Base-by-base conservation (phyloP, 2,329 filamentous ascomycete species). In the Exophiala viscosa region DNA sequence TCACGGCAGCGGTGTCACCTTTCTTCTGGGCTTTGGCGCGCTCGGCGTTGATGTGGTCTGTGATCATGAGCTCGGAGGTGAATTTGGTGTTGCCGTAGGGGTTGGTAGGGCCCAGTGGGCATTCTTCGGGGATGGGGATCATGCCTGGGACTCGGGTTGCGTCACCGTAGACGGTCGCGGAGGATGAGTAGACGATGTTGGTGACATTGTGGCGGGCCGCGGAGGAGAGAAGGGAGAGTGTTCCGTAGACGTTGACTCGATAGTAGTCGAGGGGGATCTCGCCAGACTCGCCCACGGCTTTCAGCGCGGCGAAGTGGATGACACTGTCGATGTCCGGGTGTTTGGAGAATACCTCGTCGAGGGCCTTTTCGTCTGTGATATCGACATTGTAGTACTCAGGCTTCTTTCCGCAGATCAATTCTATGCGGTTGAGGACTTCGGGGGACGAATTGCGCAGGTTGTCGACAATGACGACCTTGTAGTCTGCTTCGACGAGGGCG, bases 141-240 rank as follows among this genome's bases (percentile, higher is more conserved):
- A 99, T 99, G 80, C 95, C 87, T 63, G 87, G 85, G 75, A 96
- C 89, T 69, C 90, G 88, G 41, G 93, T 97, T 48, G 92, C 93
- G 73, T 99, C 95, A 68, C 93, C 93, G 72, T 99, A 99, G 32
- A 99, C 93, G 63, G 95, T 99, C 32, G 93, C 93, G 1, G 91
- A 96, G 58, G 90, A 96, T 56, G 92, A 97, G 77, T 99, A 99
- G 73, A 99, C 93, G 66, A 99, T 93, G 79, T 96, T 97, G 74
- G 83, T 83, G 63, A 99, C 91, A 73, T 92, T 86, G 79, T 96
- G 84, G 71, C 85, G 85, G 68, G 83, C 81, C 90, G 99, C 97
- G 66, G 85, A 85, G 60, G 85, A 82, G 58, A 99, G 82, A 43
- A 99, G 87, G 64, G 85, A 80, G 66, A 99, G 85, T 65, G 90